Conservation (phyloP, 306 rosid species). For the Ceratonia siliqua region DNA sequence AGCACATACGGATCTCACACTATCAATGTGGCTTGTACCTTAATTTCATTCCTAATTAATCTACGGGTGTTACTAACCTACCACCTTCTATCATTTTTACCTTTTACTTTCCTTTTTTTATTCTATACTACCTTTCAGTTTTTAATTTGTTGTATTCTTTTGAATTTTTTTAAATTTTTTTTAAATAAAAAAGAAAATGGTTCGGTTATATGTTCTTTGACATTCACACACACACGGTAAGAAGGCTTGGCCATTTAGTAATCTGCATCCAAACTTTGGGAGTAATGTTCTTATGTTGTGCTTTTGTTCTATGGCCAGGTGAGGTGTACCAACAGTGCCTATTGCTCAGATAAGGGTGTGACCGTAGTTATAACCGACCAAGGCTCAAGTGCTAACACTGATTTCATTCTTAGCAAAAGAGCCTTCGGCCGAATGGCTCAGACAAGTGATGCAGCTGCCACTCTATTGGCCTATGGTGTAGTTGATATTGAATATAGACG, state of each 20-base stretch:
- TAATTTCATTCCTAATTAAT: no score
- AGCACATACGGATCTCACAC: no score
- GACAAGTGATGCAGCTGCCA: conserved; percentile 52
- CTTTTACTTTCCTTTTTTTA: no score
- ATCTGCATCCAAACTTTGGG: neutral
- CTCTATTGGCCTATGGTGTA: conserved; percentile 59
- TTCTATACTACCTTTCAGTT: no score
- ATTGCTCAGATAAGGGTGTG: conserved; percentile 72
- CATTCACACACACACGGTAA: conserved; percentile 1
- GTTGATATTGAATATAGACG: conserved; percentile 75
- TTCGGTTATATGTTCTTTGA: conserved; percentile 4
- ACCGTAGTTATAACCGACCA: conserved; percentile 77
- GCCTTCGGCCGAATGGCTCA: conserved; percentile 79
- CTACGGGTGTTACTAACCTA: no score
- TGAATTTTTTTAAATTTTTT: no score
- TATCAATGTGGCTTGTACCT: no score
- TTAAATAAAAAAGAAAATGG: no score
- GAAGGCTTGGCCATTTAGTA: neutral
- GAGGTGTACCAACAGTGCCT: conserved; percentile 64
- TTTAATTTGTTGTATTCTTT: no score
- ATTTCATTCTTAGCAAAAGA: conserved; percentile 71
- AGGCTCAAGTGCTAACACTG: conserved; percentile 66
- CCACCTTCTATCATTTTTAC: no score
- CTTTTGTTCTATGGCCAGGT: conserved; percentile 46
- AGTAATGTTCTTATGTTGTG: neutral